A percentile compares a stretch with the other conserved stretches of the same genome.
phyloP scores from a whole-genome alignment of 2,329 filamentous ascomycete genomes.

The Xylariaceae sp. region DNA sequence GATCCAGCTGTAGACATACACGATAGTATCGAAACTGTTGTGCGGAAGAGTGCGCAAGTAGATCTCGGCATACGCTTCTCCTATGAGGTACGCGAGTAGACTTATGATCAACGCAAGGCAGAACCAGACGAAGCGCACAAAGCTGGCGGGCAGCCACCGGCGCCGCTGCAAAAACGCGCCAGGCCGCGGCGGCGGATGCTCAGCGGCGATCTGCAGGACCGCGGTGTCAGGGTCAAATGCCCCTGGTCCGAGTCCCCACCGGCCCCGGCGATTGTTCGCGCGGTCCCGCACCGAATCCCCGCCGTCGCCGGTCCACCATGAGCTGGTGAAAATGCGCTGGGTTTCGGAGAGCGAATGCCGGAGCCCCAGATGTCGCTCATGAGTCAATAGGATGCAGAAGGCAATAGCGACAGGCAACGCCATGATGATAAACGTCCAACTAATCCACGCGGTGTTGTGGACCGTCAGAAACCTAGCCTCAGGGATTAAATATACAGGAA shows the following conservation, averaged over 20 bases:
- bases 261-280: slow-evolving; percentile 48
- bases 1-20: slow-evolving; percentile 75
- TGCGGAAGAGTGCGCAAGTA: slow-evolving; percentile 71
- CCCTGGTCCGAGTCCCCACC: slow-evolving; percentile 42
- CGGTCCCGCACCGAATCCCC: slow-evolving; percentile 48
- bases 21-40: slow-evolving; percentile 68
- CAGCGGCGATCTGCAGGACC: slow-evolving; percentile 34
- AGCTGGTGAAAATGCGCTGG: slow-evolving; percentile 69
- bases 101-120: slow-evolving; percentile 67
- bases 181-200: slow-evolving; percentile 30
- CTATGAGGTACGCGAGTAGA: slow-evolving; percentile 69
- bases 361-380: slow-evolving; percentile 67
- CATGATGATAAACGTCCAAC: slow-evolving; percentile 74
- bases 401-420: slow-evolving; percentile 71
- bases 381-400: slow-evolving; percentile 66
- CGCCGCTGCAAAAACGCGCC: slow-evolving; percentile 51
- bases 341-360: slow-evolving; percentile 68
- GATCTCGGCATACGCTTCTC: slow-evolving; percentile 72
- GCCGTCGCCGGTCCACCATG: slow-evolving; percentile 69
- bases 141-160: slow-evolving; percentile 68
- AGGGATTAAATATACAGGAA: slow-evolving; percentile 64
- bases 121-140: slow-evolving; percentile 73
- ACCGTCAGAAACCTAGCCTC: slow-evolving; percentile 59
- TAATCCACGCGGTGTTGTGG: slow-evolving; percentile 72
- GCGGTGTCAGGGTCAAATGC: slow-evolving; percentile 47